Evolutionary conservation across 768 basidiomycete genomes (phyloP), one percentile per base, ranked within the genome.

Genomic region (Tricholoma terreum): DNA sequence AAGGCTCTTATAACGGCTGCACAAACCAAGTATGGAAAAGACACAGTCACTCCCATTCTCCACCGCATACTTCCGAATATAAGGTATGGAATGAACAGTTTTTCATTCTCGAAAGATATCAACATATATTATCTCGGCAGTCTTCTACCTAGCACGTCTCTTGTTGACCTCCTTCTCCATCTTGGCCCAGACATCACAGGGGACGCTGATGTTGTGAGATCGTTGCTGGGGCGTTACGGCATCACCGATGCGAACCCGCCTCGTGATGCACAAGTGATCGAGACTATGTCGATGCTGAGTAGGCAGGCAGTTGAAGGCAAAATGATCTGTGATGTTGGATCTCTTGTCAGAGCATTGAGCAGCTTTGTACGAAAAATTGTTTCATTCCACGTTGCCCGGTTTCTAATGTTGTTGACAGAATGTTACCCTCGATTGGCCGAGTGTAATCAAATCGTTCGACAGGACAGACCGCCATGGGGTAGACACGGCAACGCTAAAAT

Each of bases 401-500:
- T 58, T 45, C 55, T 61, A 49, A 62, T 19, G 49, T 59, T 59
- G 50, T 59, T 52, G 59, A 17, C 57, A 93, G 91, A 81, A 83
- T 63, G 80, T 79, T 51, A 75, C 77, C 27, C 71, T 95, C 54
- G 83, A 90, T 65, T 96, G 93, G 92, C 79, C 92, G 31, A 83
- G 77, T 56, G 84, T 93, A 59, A 86, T 98, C 67, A 84, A 85
- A 61, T 83, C 89, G 3, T 96, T 96, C 66, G 96, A 98, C 77
- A 81, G 85, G 71, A 79, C 87, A 6, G 87, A 91, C 68, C 84
- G 92, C 46, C 84, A 86, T 59, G 89, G 90, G 6, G 90, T 94
- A 12, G 93, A 96, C 69, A 94, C 92, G 2, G 87, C 90, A 31
- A 92, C 92, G 0, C 73, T 98, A 62, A 94, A 95, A 65, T 81